Conservation (phyloP, 1,284 basidiomycete species). For the Anthracocystis panici-leucophaei region DNA sequence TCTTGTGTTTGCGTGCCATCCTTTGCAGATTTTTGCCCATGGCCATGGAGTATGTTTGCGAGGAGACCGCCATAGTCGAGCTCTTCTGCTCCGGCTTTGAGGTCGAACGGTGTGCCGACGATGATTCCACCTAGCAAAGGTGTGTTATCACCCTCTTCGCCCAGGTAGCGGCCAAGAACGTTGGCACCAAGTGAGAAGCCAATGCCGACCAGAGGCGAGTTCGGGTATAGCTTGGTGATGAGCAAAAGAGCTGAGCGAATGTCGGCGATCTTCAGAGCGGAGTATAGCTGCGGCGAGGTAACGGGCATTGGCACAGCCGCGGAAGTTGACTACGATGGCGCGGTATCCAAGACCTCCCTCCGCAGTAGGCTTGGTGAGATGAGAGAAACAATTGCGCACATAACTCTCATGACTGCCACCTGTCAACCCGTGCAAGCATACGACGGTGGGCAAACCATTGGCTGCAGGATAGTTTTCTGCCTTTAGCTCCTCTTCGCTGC, state of each 20-base stretch:
- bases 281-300: conserved; percentile 81
- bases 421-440: conserved; percentile 66
- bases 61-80: conserved; percentile 74
- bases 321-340: conserved; percentile 72
- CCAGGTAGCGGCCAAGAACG: conserved; percentile 89
- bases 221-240: conserved; percentile 80
- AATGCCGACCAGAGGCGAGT: conserved; percentile 84
- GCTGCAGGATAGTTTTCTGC: conserved; percentile 17
- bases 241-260: conserved; percentile 83
- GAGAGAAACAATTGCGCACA: conserved; percentile 61
- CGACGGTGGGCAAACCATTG: conserved; percentile 57
- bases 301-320: conserved; percentile 91
- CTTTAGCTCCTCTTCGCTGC: conserved; percentile 33
- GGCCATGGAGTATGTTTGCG: conserved; percentile 82
- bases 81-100: conserved; percentile 72
- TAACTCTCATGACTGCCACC: conserved; percentile 67
- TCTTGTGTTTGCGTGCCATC: conserved; percentile 53
- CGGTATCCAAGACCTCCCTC: conserved; percentile 75
- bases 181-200: conserved; percentile 96
- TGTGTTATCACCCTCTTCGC: conserved; percentile 82
- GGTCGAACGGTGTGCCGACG: conserved; percentile 85
- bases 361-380: conserved; percentile 55
- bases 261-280: conserved; percentile 83
- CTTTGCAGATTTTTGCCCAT: conserved; percentile 82
- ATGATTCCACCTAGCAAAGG: conserved; percentile 79